A percentile compares a stretch with the other conserved stretches of the same genome.
Evolutionary conservation across 2,329 filamentous ascomycete species (phyloP).

Genomic region (Ceratocystis smalleyi): DNA sequence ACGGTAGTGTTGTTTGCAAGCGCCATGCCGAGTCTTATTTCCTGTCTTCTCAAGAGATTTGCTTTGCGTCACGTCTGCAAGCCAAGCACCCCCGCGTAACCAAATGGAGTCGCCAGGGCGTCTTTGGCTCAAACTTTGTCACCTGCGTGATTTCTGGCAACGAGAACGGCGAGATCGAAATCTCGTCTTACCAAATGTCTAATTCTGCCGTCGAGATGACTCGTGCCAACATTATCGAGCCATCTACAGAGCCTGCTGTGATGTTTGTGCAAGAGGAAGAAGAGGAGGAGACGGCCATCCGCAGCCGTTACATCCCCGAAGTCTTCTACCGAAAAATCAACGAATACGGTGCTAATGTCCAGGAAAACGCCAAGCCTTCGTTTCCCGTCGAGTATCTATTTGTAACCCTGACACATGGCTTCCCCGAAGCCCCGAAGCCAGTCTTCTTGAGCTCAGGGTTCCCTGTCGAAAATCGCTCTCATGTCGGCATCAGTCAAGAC

Average conservation of each 20-base stretch:
- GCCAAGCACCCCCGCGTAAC: conserved; percentile 76
- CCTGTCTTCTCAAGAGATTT: conserved; percentile 80
- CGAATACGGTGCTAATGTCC: conserved; percentile 89
- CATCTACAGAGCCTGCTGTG: conserved; percentile 77
- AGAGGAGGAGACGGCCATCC: conserved; percentile 33
- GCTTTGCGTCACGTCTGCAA: conserved; percentile 76
- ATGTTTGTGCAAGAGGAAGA: conserved; percentile 93
- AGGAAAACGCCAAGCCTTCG: conserved; percentile 89
- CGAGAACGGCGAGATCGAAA: conserved; percentile 69
- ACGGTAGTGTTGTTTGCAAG: conserved; percentile 85
- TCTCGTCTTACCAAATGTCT: conserved; percentile 86
- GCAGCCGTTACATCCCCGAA: conserved; percentile 82
- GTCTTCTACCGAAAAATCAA: conserved; percentile 94
- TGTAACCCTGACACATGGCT: conserved; percentile 90
- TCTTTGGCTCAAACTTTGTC: conserved; percentile 91
- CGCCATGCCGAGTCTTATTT: conserved; percentile 91
- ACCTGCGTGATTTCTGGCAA: conserved; percentile 94
- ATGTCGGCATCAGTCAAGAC: conserved; percentile 75
- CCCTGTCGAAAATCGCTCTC: conserved; percentile 80
- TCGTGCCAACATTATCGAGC: conserved; percentile 81
- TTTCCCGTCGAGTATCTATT: conserved; percentile 96
- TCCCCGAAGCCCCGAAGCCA: conserved; percentile 66
- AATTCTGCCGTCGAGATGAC: conserved; percentile 97
- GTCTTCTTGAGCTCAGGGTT: conserved; percentile 61
- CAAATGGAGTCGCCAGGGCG: conserved; percentile 92